phyloP scores from a whole-genome alignment of 2,329 filamentous ascomycete species.

The Beauveria sp. region DNA sequence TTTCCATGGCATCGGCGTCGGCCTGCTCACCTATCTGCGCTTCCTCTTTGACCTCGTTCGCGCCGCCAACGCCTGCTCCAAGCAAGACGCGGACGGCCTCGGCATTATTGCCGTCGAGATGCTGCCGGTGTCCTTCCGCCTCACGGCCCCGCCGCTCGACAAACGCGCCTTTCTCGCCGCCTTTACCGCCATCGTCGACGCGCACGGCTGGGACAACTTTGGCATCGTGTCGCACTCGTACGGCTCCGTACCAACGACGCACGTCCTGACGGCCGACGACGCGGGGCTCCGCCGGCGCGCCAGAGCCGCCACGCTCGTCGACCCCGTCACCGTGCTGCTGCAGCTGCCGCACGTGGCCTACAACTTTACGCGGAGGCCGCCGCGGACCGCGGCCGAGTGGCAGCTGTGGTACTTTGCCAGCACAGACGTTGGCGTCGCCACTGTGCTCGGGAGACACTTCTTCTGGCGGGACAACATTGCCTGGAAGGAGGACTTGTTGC shows the following conservation, averaged over 20 bases:
- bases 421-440: slow-evolving; percentile 58
- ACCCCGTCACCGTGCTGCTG: slow-evolving; percentile 60
- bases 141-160: slow-evolving; percentile 45
- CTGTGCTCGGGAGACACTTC: slow-evolving; percentile 57
- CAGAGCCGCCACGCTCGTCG: slow-evolving; percentile 38
- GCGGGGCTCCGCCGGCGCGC: slow-evolving; percentile 42
- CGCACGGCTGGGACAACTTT: slow-evolving; percentile 50
- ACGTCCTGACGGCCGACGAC: slow-evolving; percentile 43
- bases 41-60: slow-evolving; percentile 47
- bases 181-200: slow-evolving; percentile 47
- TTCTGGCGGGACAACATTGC: slow-evolving; percentile 66
- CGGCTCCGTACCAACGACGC: slow-evolving; percentile 54
- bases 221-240: slow-evolving; percentile 57
- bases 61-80: slow-evolving; percentile 13
- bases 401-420: slow-evolving; percentile 64
- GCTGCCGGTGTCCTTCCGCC: slow-evolving; percentile 56
- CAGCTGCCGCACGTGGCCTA: slow-evolving; percentile 64
- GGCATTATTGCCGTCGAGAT: slow-evolving; percentile 59
- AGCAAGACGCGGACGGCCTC: slow-evolving; percentile 31
- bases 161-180: slow-evolving; percentile 48
- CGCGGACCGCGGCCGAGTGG: slow-evolving; percentile 56
- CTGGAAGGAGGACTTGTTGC: slow-evolving; percentile 58
- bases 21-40: slow-evolving; percentile 52
- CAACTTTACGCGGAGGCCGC: slow-evolving; percentile 55
- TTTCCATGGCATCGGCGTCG: slow-evolving; percentile 64